Evolutionary conservation across 1,284 basidiomycete genomes (phyloP).

Genomic region (Ceratobasidium sp.): DNA sequence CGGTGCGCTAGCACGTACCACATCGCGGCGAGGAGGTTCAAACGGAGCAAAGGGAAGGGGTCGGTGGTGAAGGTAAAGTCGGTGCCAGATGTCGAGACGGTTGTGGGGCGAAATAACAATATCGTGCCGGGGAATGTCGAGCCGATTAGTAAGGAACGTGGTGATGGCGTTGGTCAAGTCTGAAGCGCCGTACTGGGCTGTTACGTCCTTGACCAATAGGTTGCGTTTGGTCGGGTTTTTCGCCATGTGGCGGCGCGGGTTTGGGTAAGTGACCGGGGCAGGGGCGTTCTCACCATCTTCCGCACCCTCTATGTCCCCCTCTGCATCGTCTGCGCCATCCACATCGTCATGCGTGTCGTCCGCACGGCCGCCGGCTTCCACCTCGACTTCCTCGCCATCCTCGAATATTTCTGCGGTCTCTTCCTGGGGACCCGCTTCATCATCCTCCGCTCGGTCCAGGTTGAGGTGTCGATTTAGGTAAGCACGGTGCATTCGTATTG

Average conservation of each 20-base stretch:
- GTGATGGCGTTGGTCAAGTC: not conserved
- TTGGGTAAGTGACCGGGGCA: slow-evolving; percentile 4
- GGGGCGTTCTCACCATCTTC: not conserved
- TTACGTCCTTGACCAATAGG: not conserved
- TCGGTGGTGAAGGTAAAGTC: slow-evolving; percentile 13
- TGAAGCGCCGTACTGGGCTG: not conserved
- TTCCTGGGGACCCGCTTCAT: no score
- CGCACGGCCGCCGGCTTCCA: no score
- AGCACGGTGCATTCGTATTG: not conserved
- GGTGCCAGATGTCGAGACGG: slow-evolving; percentile 21
- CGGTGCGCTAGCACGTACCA: slow-evolving; percentile 8
- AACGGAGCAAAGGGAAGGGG: slow-evolving; percentile 29
- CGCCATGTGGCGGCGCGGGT: slow-evolving; percentile 2
- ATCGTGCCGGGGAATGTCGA: not conserved
- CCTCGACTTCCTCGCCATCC: no score
- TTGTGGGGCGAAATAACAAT: not conserved
- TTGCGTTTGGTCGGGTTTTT: slow-evolving; percentile 13
- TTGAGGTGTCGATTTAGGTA: slow-evolving; percentile 20
- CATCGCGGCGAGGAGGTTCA: slow-evolving; percentile 15
- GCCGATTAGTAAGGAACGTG: not conserved
- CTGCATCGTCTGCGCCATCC: no score
- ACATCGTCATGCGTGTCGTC: no score
- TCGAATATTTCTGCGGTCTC: no score
- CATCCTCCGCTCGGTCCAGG: not conserved
- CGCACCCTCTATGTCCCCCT: not conserved